Evolutionary conservation across 2,329 filamentous ascomycete genomes (phyloP).

Genomic region (Aplosporella prunicola): DNA sequence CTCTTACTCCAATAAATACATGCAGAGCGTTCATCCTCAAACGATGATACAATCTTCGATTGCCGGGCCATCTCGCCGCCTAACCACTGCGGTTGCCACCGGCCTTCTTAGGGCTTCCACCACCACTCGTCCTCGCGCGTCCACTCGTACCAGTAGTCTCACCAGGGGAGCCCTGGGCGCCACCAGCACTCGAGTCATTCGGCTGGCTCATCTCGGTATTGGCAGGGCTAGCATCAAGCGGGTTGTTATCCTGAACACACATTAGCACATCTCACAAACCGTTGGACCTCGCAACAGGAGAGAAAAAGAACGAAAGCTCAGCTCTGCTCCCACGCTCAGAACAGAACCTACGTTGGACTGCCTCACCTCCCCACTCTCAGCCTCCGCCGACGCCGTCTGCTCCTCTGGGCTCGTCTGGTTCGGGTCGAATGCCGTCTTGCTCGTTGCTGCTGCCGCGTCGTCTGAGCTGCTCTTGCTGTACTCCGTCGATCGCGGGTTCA

Average conservation of each 20-base stretch:
- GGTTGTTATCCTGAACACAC: constrained; percentile 30
- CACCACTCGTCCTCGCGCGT: constrained; percentile 25
- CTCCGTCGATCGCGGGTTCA: constrained; percentile 58
- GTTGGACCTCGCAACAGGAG: not conserved
- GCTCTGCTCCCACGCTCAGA: not conserved
- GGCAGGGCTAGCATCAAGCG: constrained; percentile 51
- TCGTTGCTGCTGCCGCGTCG: constrained; percentile 44
- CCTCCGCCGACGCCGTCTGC: constrained; percentile 36
- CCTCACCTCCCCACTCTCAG: constrained; percentile 22
- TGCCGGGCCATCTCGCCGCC: too few species aligned
- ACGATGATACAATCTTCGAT: too few species aligned
- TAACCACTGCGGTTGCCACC: too few species aligned
- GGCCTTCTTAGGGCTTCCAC: constrained; percentile 18
- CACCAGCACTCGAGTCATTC: constrained; percentile 34
- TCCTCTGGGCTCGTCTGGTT: constrained; percentile 57
- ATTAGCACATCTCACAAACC: not conserved
- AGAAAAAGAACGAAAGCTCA: not conserved
- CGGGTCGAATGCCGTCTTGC: constrained; percentile 59
- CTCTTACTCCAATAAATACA: too few species aligned
- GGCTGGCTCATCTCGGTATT: constrained; percentile 49
- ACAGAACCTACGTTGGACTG: constrained; percentile 8
- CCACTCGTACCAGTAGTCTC: constrained; percentile 30
- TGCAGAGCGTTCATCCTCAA: too few species aligned
- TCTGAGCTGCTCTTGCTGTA: constrained; percentile 59
- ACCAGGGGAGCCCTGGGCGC: constrained; percentile 29